Conservation (phyloP, 352 stramenopile genomes). For the Pythium rishiriense region DNA sequence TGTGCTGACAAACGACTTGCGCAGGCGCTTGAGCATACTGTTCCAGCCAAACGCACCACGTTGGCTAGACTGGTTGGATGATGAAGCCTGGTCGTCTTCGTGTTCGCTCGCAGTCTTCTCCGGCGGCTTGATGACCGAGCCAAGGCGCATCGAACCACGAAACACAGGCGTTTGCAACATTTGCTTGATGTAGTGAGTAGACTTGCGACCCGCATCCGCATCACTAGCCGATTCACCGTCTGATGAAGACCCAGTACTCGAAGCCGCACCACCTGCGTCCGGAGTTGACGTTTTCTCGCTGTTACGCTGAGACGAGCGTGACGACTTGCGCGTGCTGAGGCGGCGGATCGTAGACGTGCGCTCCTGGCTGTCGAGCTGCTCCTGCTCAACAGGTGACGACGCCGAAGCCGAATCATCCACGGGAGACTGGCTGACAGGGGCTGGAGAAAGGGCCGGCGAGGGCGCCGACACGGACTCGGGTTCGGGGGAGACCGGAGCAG, state of each 20-base stretch:
- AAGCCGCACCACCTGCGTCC: neutral
- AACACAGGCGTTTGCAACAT: constrained; percentile 85
- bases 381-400: neutral
- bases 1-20: constrained; percentile 71
- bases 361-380: constrained; percentile 8
- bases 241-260: neutral
- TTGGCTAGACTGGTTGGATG: constrained; percentile 13
- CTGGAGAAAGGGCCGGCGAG: constrained; percentile 11
- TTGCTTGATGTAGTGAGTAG: constrained; percentile 80
- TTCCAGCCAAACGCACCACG: constrained; percentile 79
- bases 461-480: constrained; percentile 15
- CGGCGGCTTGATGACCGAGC: constrained; percentile 67
- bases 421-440: neutral
- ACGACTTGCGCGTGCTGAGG: constrained; percentile 21
- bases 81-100: constrained; percentile 24
- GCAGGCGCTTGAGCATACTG: constrained; percentile 75
- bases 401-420: neutral
- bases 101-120: constrained; percentile 49
- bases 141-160: constrained; percentile 73
- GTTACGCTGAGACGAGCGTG: constrained; percentile 11
- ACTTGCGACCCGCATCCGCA: constrained; percentile 55
- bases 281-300: constrained; percentile 8
- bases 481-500: constrained; percentile 11
- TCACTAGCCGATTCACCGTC: constrained; percentile 7
- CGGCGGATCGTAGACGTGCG: constrained; percentile 18